Percentiles rank a stretch among this genome's conserved stretches.
Evolutionary conservation across 1,284 basidiomycete species (phyloP).

Genomic region (Amylostereum chailletii): DNA sequence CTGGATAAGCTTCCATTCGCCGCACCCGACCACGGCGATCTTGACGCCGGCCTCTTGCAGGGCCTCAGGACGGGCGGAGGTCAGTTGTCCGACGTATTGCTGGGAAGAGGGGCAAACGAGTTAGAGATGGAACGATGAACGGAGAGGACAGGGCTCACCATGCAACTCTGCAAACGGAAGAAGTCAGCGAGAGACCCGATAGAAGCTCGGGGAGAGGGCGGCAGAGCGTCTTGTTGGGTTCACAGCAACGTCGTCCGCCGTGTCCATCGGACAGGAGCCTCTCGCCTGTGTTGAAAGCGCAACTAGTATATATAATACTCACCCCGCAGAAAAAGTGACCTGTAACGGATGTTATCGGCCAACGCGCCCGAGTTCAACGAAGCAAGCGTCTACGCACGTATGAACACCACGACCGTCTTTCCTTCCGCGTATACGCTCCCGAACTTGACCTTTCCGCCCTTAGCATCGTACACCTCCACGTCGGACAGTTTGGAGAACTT

Average conservation of each 20-base stretch:
- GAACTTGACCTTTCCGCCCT: slow-evolving; percentile 39
- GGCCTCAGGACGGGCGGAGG: slow-evolving; percentile 31
- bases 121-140: neutral
- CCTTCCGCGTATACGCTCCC: slow-evolving; percentile 37
- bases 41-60: slow-evolving; percentile 33
- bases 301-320: slow-evolving; percentile 2
- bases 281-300: no score
- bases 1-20: slow-evolving; percentile 45
- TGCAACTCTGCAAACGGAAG: slow-evolving; percentile 24
- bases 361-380: slow-evolving; percentile 1
- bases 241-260: no score
- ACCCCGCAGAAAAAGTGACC: slow-evolving; percentile 65
- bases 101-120: slow-evolving; percentile 17
- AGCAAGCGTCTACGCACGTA: slow-evolving; percentile 34
- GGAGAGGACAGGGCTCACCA: slow-evolving; percentile 1
- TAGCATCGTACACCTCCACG: slow-evolving; percentile 30
- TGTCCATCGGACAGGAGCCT: no score
- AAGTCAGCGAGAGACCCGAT: slow-evolving; percentile 10
- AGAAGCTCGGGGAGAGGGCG: no score
- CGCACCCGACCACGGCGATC: slow-evolving; percentile 55
- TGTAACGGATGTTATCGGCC: slow-evolving; percentile 13
- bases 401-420: slow-evolving; percentile 55
- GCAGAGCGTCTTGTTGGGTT: no score
- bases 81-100: slow-evolving; percentile 47
- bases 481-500: slow-evolving; percentile 27